phyloP scores from a whole-genome alignment of 352 stramenopile genomes.

The Globisporangium emineosum region DNA sequence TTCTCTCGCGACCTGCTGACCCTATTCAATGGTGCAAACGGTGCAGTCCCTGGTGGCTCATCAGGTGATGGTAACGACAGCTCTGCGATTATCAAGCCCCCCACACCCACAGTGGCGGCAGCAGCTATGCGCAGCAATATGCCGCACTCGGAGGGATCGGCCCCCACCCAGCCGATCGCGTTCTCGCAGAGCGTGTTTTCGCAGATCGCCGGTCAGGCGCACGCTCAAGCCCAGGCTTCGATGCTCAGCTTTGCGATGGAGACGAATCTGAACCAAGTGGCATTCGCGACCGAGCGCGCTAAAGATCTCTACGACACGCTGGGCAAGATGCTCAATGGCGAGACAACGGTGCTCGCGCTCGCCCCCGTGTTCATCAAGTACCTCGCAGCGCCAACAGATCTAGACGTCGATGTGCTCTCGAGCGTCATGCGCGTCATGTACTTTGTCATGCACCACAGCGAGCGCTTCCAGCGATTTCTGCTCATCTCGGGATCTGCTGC shows the following conservation, averaged over 20 bases:
- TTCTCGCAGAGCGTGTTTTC: constrained; percentile 66
- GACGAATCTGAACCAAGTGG: constrained; percentile 30
- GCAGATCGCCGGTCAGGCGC: constrained; percentile 36
- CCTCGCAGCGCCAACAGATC: constrained; percentile 33
- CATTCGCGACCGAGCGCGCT: constrained; percentile 31
- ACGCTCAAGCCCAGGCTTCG: constrained; percentile 35
- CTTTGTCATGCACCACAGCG: constrained; percentile 45
- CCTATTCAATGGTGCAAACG: constrained; percentile 18
- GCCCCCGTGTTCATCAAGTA: constrained; percentile 53
- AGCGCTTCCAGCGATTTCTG: constrained; percentile 49
- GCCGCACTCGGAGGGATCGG: neutral
- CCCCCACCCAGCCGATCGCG: constrained; percentile 15
- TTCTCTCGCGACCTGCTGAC: constrained; percentile 20
- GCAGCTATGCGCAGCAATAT: constrained; percentile 2
- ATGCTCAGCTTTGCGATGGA: constrained; percentile 33
- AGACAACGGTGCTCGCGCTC: constrained; percentile 38
- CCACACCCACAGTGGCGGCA: constrained; percentile 10
- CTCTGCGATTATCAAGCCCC: neutral
- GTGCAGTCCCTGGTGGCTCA: neutral
- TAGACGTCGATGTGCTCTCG: constrained; percentile 34
- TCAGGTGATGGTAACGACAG: neutral
- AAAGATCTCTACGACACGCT: constrained; percentile 50
- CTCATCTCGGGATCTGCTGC: constrained; percentile 20
- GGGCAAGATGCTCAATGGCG: constrained; percentile 45
- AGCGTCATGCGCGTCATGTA: constrained; percentile 56